Evolutionary conservation across 1,284 basidiomycete species (phyloP).

Genomic region (Cryptococcus deneoformans): DNA sequence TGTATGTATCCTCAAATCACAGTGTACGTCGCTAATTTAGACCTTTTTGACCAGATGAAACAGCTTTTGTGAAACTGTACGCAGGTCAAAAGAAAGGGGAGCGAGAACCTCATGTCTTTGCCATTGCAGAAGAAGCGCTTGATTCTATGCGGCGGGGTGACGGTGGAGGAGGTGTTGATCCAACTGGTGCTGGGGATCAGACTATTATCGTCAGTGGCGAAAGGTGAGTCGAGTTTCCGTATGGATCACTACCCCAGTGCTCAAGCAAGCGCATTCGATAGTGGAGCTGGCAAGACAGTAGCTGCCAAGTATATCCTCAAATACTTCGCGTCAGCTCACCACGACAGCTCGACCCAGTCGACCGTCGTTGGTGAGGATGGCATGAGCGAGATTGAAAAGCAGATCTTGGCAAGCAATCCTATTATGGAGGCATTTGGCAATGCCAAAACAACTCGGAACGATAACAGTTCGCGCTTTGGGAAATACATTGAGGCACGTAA

Average conservation of each 20-base stretch:
- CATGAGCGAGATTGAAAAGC: conserved; percentile 89
- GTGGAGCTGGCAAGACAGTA: conserved; percentile 99
- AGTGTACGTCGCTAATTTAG: no score
- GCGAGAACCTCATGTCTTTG: conserved; percentile 96
- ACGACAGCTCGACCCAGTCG: conserved; percentile 52
- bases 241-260: not conserved
- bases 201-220: conserved; percentile 99
- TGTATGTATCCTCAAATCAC: conserved; percentile 46
- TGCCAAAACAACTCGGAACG: conserved; percentile 98
- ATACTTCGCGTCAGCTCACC: conserved; percentile 97
- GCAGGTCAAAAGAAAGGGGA: conserved; percentile 89
- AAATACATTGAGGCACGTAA: conserved; percentile 92
- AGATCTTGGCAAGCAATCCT: conserved; percentile 97
- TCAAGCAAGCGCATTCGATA: conserved; percentile 34
- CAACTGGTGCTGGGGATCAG: conserved; percentile 66
- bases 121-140: conserved; percentile 98
- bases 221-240: conserved; percentile 58
- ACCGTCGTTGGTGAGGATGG: conserved; percentile 30
- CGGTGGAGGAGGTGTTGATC: conserved; percentile 64
- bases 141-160: conserved; percentile 74
- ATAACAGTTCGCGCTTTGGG: conserved; percentile 98
- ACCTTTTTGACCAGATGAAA: conserved; percentile 59
- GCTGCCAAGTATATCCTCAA: conserved; percentile 99
- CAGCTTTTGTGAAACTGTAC: conserved; percentile 97
- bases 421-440: conserved; percentile 99